These are phyloP conservation scores for Deuterostichococcus epilithicus DNA, from an alignment of 139 green algal genomes.

Conservation along the genomic window DNA sequence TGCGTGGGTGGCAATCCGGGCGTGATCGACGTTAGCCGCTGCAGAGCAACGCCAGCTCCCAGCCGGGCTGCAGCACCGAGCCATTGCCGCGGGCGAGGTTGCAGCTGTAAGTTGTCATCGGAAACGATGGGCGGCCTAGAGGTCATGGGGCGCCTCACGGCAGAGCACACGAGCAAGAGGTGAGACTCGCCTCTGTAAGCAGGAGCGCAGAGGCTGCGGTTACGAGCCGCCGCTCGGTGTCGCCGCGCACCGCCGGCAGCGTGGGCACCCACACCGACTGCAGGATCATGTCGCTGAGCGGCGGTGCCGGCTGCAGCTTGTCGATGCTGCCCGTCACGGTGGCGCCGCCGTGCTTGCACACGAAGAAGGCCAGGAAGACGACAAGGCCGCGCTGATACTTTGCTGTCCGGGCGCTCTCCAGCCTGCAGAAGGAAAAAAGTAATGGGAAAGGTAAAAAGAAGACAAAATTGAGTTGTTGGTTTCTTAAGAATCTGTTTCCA, in stretches of 20 bases:
- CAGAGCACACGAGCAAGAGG: not conserved
- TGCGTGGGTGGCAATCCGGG: not conserved
- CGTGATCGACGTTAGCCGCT: too few relatives aligned
- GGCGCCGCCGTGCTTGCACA: conserved; percentile 54
- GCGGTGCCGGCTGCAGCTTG: conserved; percentile 79
- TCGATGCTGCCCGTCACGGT: conserved; percentile 60
- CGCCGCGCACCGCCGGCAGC: conserved; percentile 44
- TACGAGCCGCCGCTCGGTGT: conserved; percentile 74
- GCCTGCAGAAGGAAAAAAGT: too few relatives aligned
- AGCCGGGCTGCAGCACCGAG: too few relatives aligned
- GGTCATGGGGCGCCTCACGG: too few relatives aligned
- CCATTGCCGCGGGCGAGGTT: too few relatives aligned
- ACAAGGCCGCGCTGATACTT: conserved; percentile 77
- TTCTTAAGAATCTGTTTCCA: too few relatives aligned
- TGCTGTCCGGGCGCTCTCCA: conserved; percentile 60
- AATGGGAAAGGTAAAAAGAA: too few relatives aligned
- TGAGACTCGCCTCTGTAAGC: not conserved
- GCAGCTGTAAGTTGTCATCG: not conserved
- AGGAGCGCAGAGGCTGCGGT: conserved; percentile 1
- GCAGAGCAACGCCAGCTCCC: too few relatives aligned
- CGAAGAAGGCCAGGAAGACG: conserved; percentile 67
- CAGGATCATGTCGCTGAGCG: conserved; percentile 77
- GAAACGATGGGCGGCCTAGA: too few relatives aligned
- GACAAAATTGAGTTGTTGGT: too few relatives aligned
- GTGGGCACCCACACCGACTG: conserved; percentile 70